phyloP scores from a whole-genome alignment of 305 asterid genomes.

The Solanum chacoense region DNA sequence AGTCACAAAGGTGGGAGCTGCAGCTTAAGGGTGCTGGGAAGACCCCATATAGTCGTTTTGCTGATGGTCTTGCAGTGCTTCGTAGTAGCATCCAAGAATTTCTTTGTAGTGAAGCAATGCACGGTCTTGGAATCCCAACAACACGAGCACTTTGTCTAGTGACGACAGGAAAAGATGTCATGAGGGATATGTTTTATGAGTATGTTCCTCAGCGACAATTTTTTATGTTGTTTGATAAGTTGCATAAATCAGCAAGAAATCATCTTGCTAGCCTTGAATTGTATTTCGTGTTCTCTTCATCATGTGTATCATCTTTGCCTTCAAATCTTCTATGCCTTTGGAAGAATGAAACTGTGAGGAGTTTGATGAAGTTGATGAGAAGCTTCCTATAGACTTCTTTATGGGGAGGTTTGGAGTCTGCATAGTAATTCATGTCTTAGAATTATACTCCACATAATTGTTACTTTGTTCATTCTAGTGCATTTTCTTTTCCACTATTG shows the following conservation, averaged over 20 bases:
- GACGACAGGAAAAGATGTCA: slow-evolving; percentile 68
- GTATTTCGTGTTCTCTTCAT: not conserved
- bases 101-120: slow-evolving; percentile 97
- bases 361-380: not conserved
- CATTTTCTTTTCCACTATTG: slow-evolving; percentile 2
- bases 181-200: slow-evolving; percentile 95
- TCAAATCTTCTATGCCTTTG: not conserved
- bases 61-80: slow-evolving; percentile 94
- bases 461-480: not conserved
- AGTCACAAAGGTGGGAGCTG: slow-evolving; percentile 77
- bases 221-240: not conserved
- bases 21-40: slow-evolving; percentile 95
- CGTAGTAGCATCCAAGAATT: slow-evolving; percentile 92
- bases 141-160: slow-evolving; percentile 89
- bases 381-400: not conserved
- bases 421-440: not conserved
- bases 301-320: not conserved
- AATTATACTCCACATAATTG: not conserved
- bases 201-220: slow-evolving; percentile 16
- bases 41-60: slow-evolving; percentile 96
- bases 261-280: not conserved
- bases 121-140: slow-evolving; percentile 83
- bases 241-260: not conserved
- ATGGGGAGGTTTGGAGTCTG: not conserved
- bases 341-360: not conserved